Conservation (phyloP, 1,284 basidiomycete species). For the Ustilago lituana region DNA sequence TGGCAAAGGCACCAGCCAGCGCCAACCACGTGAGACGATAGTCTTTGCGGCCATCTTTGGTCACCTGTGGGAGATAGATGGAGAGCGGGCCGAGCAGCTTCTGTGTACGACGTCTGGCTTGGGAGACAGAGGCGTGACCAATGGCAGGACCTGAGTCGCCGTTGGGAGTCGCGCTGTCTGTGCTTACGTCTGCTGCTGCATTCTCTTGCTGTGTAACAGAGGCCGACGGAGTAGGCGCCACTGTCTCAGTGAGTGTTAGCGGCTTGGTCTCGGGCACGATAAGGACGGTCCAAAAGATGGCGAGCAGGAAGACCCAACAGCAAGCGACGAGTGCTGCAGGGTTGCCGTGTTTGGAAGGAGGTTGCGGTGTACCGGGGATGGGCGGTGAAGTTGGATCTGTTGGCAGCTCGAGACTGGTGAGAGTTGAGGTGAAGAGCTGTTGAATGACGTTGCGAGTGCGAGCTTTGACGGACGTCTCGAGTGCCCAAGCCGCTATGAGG, state of each 20-base stretch:
- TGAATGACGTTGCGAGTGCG: conserved; percentile 2
- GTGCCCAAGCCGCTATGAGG: conserved; percentile 39
- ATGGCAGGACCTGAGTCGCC: too few relatives aligned
- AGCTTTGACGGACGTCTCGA: conserved; percentile 25
- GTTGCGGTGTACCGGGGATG: conserved; percentile 24
- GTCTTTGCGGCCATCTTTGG: conserved; percentile 30
- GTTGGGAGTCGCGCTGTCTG: neutral
- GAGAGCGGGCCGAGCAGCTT: conserved; percentile 37
- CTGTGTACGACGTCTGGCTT: conserved; percentile 14
- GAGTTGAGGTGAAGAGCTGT: neutral
- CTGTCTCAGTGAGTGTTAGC: conserved; percentile 1
- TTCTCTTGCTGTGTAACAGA: neutral
- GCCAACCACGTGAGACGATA: conserved; percentile 44
- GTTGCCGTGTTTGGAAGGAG: conserved; percentile 38
- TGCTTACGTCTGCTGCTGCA: neutral
- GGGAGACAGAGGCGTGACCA: neutral
- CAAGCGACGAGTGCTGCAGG: conserved; percentile 37
- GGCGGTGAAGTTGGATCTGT: conserved; percentile 26
- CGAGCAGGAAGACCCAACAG: conserved; percentile 36
- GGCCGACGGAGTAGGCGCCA: neutral
- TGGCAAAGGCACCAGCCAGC: conserved; percentile 32
- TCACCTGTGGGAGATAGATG: conserved; percentile 34
- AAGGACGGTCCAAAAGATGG: conserved; percentile 28
- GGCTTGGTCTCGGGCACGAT: conserved; percentile 43
- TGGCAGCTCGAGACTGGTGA: conserved; percentile 18